A percentile compares a stretch with the other conserved stretches of the same genome.
Conservation (phyloP, 305 asterid species). For the Vinca major region DNA sequence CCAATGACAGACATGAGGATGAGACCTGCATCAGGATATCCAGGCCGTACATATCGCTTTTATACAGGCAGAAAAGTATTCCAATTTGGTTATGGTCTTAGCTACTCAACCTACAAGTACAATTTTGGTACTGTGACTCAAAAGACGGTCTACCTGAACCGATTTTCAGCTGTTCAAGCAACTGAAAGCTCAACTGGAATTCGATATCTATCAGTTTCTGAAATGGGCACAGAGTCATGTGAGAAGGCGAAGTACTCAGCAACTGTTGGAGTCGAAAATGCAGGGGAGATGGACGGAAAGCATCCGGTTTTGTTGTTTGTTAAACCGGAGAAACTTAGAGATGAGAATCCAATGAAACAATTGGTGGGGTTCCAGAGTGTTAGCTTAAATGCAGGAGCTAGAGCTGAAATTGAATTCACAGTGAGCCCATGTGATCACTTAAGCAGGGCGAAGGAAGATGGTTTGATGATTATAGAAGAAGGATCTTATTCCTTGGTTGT, state of each 20-base stretch:
- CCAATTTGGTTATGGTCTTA: constrained; percentile 67
- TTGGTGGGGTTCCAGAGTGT: constrained; percentile 60
- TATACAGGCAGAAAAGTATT: constrained; percentile 64
- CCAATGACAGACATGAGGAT: constrained; percentile 82
- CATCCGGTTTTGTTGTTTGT: constrained; percentile 50
- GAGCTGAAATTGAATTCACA: constrained; percentile 32
- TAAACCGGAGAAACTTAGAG: constrained; percentile 18
- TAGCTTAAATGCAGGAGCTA: constrained; percentile 35
- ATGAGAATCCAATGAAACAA: constrained; percentile 40
- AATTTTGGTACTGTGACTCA: constrained; percentile 15
- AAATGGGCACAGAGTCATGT: constrained; percentile 14
- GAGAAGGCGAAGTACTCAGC: constrained; percentile 17
- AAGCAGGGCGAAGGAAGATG: constrained; percentile 52
- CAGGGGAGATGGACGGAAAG: constrained; percentile 18
- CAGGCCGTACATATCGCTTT: constrained; percentile 74
- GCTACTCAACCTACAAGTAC: constrained; percentile 51
- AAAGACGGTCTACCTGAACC: constrained; percentile 12
- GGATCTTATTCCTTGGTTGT: constrained; percentile 15
- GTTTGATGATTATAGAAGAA: constrained; percentile 52
- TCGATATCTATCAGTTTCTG: constrained; percentile 15
- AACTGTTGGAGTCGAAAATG: constrained; percentile 15
- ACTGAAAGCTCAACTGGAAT: constrained; percentile 2
- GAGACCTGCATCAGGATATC: constrained; percentile 68
- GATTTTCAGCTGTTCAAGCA: constrained; percentile 7
- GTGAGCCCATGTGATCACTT: constrained; percentile 73